Evolutionary conservation across 108 stramenopile species (phyloP).

Genomic region (Cylindrotheca fusiformis): DNA sequence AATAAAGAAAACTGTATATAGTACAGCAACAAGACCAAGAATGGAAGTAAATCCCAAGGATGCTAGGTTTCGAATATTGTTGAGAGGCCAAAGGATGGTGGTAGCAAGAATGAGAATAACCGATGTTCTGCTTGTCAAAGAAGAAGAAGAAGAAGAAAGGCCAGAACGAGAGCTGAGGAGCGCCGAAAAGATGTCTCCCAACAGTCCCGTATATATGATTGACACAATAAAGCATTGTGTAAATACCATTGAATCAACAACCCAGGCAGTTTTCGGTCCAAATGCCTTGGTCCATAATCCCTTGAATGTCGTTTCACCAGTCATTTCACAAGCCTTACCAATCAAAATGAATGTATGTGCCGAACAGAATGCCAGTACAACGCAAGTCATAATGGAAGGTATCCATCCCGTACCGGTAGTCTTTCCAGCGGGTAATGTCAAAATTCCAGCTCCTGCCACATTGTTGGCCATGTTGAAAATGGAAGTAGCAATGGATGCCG

Average conservation of each 20-base stretch:
- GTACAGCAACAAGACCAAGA: conserved; percentile 33
- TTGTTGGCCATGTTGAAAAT: conserved; percentile 53
- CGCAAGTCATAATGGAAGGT: conserved; percentile 27
- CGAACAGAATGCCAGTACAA: conserved; percentile 9
- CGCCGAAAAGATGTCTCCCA: conserved; percentile 40
- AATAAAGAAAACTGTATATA: conserved; percentile 43
- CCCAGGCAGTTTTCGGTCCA: conserved; percentile 26
- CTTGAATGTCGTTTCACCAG: conserved; percentile 32
- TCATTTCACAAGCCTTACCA: conserved; percentile 34
- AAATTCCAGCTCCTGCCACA: conserved; percentile 48
- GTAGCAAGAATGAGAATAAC: conserved; percentile 22
- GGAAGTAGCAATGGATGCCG: conserved; percentile 24
- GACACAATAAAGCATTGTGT: conserved; percentile 28
- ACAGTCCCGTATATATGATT: conserved; percentile 38
- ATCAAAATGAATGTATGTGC: conserved; percentile 34
- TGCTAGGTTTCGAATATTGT: conserved; percentile 31
- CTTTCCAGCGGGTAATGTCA: conserved; percentile 41
- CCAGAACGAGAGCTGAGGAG: no score
- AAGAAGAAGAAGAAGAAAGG: background rate
- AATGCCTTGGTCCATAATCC: conserved; percentile 36
- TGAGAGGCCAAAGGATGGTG: conserved; percentile 26
- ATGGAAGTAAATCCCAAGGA: conserved; percentile 41
- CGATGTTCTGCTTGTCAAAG: conserved; percentile 7
- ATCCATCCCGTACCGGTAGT: conserved; percentile 39
- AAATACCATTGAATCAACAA: conserved; percentile 36